These are phyloP conservation scores for Protea cynaroides DNA, from an alignment of 164 flowering plant species.

Conservation along the genomic window DNA sequence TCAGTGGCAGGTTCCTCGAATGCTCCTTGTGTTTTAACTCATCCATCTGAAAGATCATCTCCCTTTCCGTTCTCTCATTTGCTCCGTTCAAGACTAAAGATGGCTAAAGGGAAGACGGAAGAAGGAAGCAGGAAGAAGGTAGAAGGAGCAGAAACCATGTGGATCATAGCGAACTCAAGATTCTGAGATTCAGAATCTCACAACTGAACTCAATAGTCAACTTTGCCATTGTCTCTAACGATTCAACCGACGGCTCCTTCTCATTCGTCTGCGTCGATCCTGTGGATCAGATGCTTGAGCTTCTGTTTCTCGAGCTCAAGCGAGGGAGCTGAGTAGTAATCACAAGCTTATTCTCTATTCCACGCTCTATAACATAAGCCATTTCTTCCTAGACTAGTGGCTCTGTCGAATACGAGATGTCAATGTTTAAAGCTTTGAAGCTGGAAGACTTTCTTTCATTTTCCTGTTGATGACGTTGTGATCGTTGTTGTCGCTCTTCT, in stretches of 20 bases:
- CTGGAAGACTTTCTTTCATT: constrained; percentile 4
- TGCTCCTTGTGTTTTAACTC: too few relatives aligned
- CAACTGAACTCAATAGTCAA: constrained; percentile 4
- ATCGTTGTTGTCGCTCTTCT: background rate
- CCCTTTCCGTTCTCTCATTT: too few relatives aligned
- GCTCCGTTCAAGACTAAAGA: too few relatives aligned
- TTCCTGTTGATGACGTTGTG: background rate
- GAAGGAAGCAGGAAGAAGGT: too few relatives aligned
- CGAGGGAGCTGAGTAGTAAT: background rate
- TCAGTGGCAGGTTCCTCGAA: too few relatives aligned
- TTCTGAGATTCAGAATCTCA: too few relatives aligned
- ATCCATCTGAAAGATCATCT: too few relatives aligned
- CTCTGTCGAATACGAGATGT: constrained; percentile 15
- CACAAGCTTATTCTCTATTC: constrained; percentile 1
- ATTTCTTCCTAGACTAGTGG: constrained; percentile 10
- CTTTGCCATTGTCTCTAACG: background rate
- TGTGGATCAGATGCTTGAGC: constrained; percentile 2
- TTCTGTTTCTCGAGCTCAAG: constrained; percentile 16
- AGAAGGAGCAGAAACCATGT: too few relatives aligned
- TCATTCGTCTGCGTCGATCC: background rate
- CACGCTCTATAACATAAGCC: constrained; percentile 5
- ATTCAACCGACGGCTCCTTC: background rate
- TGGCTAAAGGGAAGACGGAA: too few relatives aligned
- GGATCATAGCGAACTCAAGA: background rate
- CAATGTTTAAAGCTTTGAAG: constrained; percentile 15